Conservation (phyloP, 2,329 filamentous ascomycete species). For the Monosporascus sp. region DNA sequence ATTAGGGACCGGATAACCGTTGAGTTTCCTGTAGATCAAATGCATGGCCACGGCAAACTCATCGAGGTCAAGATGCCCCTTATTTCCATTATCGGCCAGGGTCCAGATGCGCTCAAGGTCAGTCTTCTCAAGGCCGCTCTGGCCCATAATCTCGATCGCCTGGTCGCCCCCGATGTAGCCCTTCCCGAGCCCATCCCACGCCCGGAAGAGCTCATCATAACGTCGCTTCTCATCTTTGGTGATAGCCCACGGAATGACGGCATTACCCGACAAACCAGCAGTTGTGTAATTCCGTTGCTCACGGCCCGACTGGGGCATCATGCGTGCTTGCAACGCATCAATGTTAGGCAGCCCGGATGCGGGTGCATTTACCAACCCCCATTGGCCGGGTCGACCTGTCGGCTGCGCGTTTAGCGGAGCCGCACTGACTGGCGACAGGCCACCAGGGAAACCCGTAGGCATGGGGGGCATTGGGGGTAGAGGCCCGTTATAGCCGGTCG, state of each 20-base stretch:
- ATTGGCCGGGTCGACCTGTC: constrained; percentile 87
- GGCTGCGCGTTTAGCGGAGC: constrained; percentile 82
- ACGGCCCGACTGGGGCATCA: constrained; percentile 95
- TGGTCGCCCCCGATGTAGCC: constrained; percentile 88
- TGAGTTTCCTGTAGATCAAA: constrained; percentile 94
- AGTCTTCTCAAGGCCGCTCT: constrained; percentile 85
- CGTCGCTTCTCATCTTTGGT: constrained; percentile 98
- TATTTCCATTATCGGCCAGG: constrained; percentile 86
- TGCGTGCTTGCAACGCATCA: constrained; percentile 81
- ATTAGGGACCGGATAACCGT: constrained; percentile 87
- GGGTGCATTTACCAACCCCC: constrained; percentile 96
- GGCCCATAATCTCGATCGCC: constrained; percentile 94
- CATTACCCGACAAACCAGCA: constrained; percentile 83
- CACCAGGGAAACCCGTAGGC: constrained; percentile 60
- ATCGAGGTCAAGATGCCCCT: constrained; percentile 88
- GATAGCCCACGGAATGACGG: constrained; percentile 95
- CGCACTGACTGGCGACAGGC: constrained; percentile 48
- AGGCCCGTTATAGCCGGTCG: constrained; percentile 76
- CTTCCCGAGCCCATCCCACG: constrained; percentile 93
- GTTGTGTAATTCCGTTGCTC: constrained; percentile 80
- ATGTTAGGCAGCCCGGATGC: constrained; percentile 88
- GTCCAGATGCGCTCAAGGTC: constrained; percentile 95
- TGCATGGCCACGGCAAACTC: constrained; percentile 99
- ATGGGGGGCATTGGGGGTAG: constrained; percentile 80
- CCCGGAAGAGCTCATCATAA: constrained; percentile 90